Conservation (phyloP, 2,329 filamentous ascomycete species). For the Fusarium sp. region DNA sequence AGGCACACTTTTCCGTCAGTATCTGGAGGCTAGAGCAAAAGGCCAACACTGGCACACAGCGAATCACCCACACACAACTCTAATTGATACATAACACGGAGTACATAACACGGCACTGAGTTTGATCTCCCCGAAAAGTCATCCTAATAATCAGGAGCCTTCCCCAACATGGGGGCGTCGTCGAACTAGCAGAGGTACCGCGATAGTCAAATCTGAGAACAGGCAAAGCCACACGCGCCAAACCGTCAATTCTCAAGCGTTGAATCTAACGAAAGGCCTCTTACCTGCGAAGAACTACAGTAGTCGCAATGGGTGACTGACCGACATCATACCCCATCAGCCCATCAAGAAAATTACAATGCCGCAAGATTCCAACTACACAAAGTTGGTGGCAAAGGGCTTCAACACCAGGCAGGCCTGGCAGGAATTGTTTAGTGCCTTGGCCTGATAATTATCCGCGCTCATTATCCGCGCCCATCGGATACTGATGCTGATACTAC, state of each 20-base stretch:
- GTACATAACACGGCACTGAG: slow-evolving; percentile 3
- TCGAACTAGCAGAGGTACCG: slow-evolving; percentile 28
- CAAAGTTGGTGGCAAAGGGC: slow-evolving; percentile 19
- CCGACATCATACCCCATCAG: background rate
- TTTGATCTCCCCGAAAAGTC: slow-evolving; percentile 7
- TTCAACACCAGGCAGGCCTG: background rate
- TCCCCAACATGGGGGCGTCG: slow-evolving; percentile 34
- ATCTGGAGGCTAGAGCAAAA: background rate
- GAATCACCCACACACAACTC: slow-evolving; percentile 5
- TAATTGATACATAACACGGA: background rate
- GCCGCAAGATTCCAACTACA: slow-evolving; percentile 12
- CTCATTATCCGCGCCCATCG: slow-evolving; percentile 26
- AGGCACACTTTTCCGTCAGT: background rate
- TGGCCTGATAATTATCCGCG: slow-evolving; percentile 21
- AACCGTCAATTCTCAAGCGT: slow-evolving; percentile 24
- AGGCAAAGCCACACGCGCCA: slow-evolving; percentile 27
- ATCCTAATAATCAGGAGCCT: slow-evolving; percentile 18
- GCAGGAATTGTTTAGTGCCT: slow-evolving; percentile 13
- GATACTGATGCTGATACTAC: slow-evolving; percentile 19
- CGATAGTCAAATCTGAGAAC: slow-evolving; percentile 19
- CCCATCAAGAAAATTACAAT: background rate
- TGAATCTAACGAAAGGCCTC: slow-evolving; percentile 10
- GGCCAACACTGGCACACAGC: slow-evolving; percentile 2
- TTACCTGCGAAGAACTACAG: background rate
- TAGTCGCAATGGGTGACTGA: background rate